phyloP scores from a whole-genome alignment of 176 grass and related monocot species.

The Zoysia japonica region DNA sequence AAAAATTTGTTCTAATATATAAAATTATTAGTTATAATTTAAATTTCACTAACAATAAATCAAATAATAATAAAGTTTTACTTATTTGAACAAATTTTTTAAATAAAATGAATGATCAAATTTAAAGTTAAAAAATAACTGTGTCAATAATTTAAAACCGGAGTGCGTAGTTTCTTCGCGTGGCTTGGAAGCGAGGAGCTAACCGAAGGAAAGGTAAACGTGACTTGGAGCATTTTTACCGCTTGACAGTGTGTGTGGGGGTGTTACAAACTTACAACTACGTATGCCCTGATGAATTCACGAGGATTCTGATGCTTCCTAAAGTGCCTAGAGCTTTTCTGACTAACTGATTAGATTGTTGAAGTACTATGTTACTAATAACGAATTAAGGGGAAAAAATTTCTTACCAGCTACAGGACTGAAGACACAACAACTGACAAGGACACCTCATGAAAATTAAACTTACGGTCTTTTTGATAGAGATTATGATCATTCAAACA shows the following conservation, averaged over 20 bases:
- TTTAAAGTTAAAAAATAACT: too few species aligned
- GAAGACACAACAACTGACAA: neutral
- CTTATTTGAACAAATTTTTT: too few species aligned
- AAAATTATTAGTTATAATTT: too few species aligned
- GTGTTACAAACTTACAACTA: neutral
- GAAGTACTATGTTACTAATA: too few species aligned
- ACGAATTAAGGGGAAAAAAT: neutral
- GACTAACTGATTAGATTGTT: too few species aligned
- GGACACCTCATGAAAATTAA: neutral
- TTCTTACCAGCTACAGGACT: neutral
- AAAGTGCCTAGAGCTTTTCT: neutral
- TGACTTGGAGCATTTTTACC: neutral
- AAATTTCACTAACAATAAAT: too few species aligned
- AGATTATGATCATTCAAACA: too few species aligned
- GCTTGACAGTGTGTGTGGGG: neutral
- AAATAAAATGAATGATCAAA: too few species aligned
- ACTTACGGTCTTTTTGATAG: too few species aligned
- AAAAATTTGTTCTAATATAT: too few species aligned
- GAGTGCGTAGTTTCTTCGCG: neutral
- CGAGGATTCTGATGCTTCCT: neutral
- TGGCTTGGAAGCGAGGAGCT: constrained; percentile 39
- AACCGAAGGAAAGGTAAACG: constrained; percentile 25
- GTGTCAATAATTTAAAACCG: too few species aligned
- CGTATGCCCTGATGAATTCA: neutral
- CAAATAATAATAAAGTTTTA: too few species aligned